A percentile compares a stretch with the other conserved stretches of the same genome.
phyloP scores from a whole-genome alignment of 2,329 filamentous ascomycete species.

The Bipolaris sorokiniana region DNA sequence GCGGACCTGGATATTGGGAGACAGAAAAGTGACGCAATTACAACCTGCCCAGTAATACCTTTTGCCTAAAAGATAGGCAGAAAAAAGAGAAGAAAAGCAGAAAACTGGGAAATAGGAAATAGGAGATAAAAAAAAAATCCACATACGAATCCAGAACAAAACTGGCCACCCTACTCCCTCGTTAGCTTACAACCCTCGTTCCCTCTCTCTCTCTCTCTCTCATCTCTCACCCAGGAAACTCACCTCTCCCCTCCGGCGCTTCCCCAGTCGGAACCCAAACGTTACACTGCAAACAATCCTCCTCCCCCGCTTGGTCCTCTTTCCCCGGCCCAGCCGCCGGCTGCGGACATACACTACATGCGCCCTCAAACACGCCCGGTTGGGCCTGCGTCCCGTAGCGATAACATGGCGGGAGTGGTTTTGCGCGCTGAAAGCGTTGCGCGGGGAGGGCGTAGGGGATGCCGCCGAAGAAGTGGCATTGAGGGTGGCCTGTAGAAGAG shows the following conservation, averaged over 20 bases:
- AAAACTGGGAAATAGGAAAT: no score
- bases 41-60: background rate
- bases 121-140: no score
- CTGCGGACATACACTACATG: conserved; percentile 59
- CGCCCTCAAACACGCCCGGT: conserved; percentile 55
- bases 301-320: conserved; percentile 49
- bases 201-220: conserved; percentile 37
- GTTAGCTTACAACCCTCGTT: no score
- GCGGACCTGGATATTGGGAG: no score
- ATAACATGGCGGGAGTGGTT: conserved; percentile 55
- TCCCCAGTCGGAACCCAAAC: conserved; percentile 60
- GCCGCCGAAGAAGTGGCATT: conserved; percentile 61
- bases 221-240: no score
- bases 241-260: conserved; percentile 48
- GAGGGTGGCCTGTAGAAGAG: conserved; percentile 23
- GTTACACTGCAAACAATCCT: conserved; percentile 64
- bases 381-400: conserved; percentile 58
- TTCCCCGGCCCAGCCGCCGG: conserved; percentile 31
- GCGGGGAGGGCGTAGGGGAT: conserved; percentile 63
- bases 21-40: no score
- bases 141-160: conserved; percentile 62
- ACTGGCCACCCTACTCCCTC: conserved; percentile 60
- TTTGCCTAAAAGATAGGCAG: no score
- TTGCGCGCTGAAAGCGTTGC: conserved; percentile 57
- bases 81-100: no score